Base-by-base conservation (phyloP, 352 stramenopile genomes). In the Plasmopara halstedii region DNA sequence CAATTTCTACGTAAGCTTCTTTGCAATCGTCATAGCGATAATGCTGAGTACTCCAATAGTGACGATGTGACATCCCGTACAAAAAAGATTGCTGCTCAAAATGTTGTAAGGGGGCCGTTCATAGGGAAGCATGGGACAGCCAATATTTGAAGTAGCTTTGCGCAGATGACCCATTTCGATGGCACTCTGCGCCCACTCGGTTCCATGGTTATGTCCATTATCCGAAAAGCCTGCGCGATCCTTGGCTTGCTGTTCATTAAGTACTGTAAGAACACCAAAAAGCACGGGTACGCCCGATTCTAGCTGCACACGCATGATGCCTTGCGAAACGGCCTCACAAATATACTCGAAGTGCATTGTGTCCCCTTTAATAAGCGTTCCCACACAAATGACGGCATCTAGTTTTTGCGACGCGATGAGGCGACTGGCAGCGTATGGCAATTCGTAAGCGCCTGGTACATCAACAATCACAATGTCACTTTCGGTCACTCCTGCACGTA, bases 271-370 rank as follows among this genome's bases (percentile, higher is more conserved):
- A 31, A 99, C 95, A 31, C 89, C 89, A 57, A 97, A 96, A 44
- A 95, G 61, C 62, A 91, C 78, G 4, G 85, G 80, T 42, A 90
- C 72, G 31, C 73, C 73, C 20, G 92, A 93, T 60, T 96, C 77
- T 48, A 98, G 69, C 61, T 91, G 81, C 56, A 98, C 93, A 58
- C 83, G 83, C 95, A 98, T 99, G 62, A 99, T 92, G 47, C 95
- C 96, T 53, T 94, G 86, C 27, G 92, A 78, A n/a, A 97, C 89
- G 41, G 95, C 84, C 49, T 98, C 90, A 39, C 86, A 94, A 73
- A 99, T 99, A 76, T 99, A 98, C 85, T 99, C 96, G 67, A 99
- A 99, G 74, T 99, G 96, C 83, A 98, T 97, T 11, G 96, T 99
- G 42, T 97, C 94, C 39, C 96, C 95, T 67, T 98, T 98, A 64